phyloP scores from a whole-genome alignment of 2,329 filamentous ascomycete genomes.

The Dichotomopilus funicola region DNA sequence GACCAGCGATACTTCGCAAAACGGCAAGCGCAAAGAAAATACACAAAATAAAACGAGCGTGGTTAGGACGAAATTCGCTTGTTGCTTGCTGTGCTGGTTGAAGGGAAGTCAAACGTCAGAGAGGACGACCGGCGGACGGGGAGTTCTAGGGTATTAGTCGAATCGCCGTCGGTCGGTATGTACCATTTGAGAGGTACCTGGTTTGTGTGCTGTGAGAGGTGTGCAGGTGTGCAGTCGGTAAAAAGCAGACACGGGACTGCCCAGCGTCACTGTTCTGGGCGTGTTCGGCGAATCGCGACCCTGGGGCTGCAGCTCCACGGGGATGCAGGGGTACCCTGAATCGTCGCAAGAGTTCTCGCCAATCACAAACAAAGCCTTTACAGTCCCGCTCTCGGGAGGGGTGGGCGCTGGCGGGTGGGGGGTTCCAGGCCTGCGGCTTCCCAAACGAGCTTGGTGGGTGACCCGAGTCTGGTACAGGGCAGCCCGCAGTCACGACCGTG shows the following conservation, averaged over 20 bases:
- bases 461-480: too few relatives aligned
- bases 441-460: background rate
- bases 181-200: background rate
- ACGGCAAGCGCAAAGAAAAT: background rate
- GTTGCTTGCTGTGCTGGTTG: background rate
- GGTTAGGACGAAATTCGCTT: conserved; percentile 1
- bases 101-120: conserved; percentile 6
- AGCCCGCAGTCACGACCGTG: conserved; percentile 4
- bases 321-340: conserved; percentile 4
- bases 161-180: conserved; percentile 1
- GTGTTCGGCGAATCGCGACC: conserved; percentile 4
- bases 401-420: background rate
- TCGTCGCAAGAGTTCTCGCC: background rate
- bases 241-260: background rate
- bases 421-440: conserved; percentile 9
- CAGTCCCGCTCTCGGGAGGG: background rate
- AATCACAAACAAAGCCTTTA: background rate
- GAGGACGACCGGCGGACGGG: conserved; percentile 6
- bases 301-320: background rate
- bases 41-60: conserved; percentile 16
- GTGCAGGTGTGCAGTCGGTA: conserved; percentile 4
- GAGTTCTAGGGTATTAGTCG: conserved; percentile 12
- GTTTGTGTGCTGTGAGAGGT: background rate
- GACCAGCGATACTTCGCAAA: background rate
- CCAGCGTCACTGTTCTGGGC: background rate